These are phyloP conservation scores for Colletotrichum sp. DNA, from an alignment of 2,329 filamentous ascomycete species.

Conservation along the genomic window DNA sequence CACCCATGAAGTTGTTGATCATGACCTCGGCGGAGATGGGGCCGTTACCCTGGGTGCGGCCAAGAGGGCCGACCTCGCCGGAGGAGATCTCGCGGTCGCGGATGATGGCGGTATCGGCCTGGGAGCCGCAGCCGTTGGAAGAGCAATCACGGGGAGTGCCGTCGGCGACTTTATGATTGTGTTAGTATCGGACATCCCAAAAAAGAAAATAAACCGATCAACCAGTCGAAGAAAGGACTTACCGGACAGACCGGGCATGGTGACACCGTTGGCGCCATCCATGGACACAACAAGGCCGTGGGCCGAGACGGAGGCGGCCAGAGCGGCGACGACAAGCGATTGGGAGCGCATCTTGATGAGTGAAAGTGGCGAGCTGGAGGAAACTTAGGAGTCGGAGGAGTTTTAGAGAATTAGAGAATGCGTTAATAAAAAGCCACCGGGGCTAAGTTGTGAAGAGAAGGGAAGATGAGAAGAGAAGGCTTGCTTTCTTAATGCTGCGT, in stretches of 20 bases:
- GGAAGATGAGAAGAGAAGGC: conserved; percentile 9
- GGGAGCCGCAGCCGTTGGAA: conserved; percentile 65
- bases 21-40: conserved; percentile 62
- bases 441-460: conserved; percentile 1
- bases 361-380: conserved; percentile 5
- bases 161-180: conserved; percentile 53
- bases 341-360: conserved; percentile 24
- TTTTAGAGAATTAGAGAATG: conserved; percentile 1
- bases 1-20: conserved; percentile 65
- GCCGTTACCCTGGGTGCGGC: conserved; percentile 65
- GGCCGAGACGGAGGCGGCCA: conserved; percentile 47
- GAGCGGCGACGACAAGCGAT: conserved; percentile 43
- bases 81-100: conserved; percentile 62
- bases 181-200: neutral
- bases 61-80: conserved; percentile 61
- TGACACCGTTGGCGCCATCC: conserved; percentile 65
- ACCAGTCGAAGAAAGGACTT: neutral
- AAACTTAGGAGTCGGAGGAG: neutral
- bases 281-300: conserved; percentile 64
- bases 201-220: rapidly evolving
- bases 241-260: conserved; percentile 60
- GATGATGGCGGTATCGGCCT: conserved; percentile 75
- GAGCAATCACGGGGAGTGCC: conserved; percentile 73
- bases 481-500: conserved; percentile 19
- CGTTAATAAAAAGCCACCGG: conserved; percentile 12